These are phyloP conservation scores for Epichloe festucae DNA, from an alignment of 2,329 filamentous ascomycete genomes.

Conservation along the genomic window DNA sequence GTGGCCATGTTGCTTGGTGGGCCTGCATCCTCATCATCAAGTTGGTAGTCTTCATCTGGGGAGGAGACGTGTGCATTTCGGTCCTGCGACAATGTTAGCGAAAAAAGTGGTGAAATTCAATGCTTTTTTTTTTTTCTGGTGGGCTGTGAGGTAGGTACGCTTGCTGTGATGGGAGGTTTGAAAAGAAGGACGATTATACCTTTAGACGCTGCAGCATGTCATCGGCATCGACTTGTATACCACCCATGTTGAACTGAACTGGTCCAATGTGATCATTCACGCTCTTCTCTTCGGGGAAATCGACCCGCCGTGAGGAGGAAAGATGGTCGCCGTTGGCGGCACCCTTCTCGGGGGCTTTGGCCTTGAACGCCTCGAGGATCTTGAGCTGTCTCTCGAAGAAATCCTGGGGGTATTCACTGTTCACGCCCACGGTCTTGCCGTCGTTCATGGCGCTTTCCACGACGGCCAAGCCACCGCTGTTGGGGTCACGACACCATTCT, in stretches of 20 bases:
- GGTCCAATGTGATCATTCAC: constrained; percentile 78
- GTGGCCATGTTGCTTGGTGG: constrained; percentile 28
- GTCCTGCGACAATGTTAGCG: constrained; percentile 28
- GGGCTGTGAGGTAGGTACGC: not conserved
- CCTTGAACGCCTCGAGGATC: constrained; percentile 52
- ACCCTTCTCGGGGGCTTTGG: constrained; percentile 37
- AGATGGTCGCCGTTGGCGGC: constrained; percentile 13
- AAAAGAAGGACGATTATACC: constrained; percentile 32
- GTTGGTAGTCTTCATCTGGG: constrained; percentile 20
- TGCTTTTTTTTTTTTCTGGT: not conserved
- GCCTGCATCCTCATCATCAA: constrained; percentile 24
- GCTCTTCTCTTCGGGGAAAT: constrained; percentile 30
- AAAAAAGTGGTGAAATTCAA: too few species aligned
- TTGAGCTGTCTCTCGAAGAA: constrained; percentile 68
- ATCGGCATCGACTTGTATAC: constrained; percentile 89
- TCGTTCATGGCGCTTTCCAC: constrained; percentile 27
- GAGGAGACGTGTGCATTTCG: constrained; percentile 40
- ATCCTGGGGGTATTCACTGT: constrained; percentile 52
- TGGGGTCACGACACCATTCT: constrained; percentile 64
- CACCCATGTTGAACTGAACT: constrained; percentile 96
- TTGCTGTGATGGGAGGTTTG: not conserved
- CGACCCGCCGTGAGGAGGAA: constrained; percentile 14
- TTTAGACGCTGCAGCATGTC: constrained; percentile 82
- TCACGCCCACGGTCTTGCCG: constrained; percentile 20
- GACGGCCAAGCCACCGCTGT: constrained; percentile 39